Base-by-base conservation (phyloP, 2,329 filamentous ascomycete genomes). In the Atkinsonella hypoxylon region DNA sequence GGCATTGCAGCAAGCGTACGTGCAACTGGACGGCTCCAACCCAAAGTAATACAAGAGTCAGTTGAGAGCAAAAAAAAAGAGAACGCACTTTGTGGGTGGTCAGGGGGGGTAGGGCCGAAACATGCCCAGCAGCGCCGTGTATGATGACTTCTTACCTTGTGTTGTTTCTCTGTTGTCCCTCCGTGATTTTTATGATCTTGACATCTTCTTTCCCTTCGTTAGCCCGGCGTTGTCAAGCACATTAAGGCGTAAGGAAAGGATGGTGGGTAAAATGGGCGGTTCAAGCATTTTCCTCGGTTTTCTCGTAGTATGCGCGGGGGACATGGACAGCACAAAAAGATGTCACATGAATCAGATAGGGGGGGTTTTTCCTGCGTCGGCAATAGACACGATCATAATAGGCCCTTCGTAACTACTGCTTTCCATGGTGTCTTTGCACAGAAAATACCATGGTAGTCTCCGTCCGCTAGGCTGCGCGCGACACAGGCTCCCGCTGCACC, bases 1-100 rank as follows among this genome's bases (percentile, higher is more conserved):
- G 61, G 77, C 81, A 22, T 64, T 87, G 45, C 81, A 85, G 61
- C 66, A 69, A 45, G 78, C 79, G 1, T 81, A 81, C 54, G 59
- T 72, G 51, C 67, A 66, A 53, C 62, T 82, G 56, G 78, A 82
- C 56, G 63, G 67, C 46, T 75, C 74, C 13, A 68, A 70, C 49
- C 68, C 71, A 20, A 69, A 63, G 57, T 71, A 65, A 64, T 45
- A 38, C 43, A 43, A 41, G 47, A 9, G 38, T 6, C 26, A 26
- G 26, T 26, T 26, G 26, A 26, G 26, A 8, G n/a, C 26, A 26
- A 26, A 8, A 26, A 26, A 32, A 30, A 32, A 48, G 36, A 41
- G 22, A 26, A 17, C 30, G 43, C 17, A 47, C 11, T 32, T 32
- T 48, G 47, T 17, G 46, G 47, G 42, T 48, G 20, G 42, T 36